phyloP scores from a whole-genome alignment of 495 filamentous ascomycete genomes.

The Lophium mytilinum region DNA sequence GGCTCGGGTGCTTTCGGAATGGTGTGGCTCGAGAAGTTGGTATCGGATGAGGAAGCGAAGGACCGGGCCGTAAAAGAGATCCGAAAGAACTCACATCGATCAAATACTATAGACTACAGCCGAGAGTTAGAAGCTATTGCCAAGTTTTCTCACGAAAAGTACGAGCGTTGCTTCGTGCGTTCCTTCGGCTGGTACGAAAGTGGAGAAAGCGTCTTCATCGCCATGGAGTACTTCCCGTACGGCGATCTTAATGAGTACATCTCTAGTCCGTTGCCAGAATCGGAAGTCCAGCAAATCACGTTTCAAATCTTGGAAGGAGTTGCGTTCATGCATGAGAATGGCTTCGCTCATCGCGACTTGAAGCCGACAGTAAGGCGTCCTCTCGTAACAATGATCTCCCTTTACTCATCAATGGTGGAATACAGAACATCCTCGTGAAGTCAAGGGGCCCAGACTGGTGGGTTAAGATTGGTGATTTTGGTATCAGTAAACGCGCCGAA shows the following conservation, averaged over 20 bases:
- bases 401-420: too few relatives aligned
- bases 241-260: neutral
- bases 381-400: neutral
- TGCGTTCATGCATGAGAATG: slow-evolving; percentile 21
- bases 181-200: slow-evolving; percentile 35
- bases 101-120: slow-evolving; percentile 23
- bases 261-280: neutral
- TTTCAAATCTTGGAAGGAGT: slow-evolving; percentile 22
- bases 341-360: slow-evolving; percentile 29
- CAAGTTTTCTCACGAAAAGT: slow-evolving; percentile 37
- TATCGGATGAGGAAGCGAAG: slow-evolving; percentile 14
- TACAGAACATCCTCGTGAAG: slow-evolving; percentile 23
- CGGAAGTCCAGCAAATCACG: neutral
- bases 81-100: neutral
- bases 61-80: slow-evolving; percentile 32
- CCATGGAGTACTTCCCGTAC: slow-evolving; percentile 34
- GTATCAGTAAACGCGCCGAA: slow-evolving; percentile 20
- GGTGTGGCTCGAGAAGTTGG: slow-evolving; percentile 34
- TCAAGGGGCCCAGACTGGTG: slow-evolving; percentile 18
- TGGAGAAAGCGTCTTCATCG: slow-evolving; percentile 28
- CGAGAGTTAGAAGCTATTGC: slow-evolving; percentile 38
- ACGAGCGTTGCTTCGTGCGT: slow-evolving; percentile 27
- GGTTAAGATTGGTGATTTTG: slow-evolving; percentile 26
- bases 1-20: slow-evolving; percentile 30
- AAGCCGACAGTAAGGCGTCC: slow-evolving; percentile 19